A percentile compares a stretch with the other conserved stretches of the same genome.
Evolutionary conservation across 345 rosid genomes (phyloP).

Genomic region (Populus tremula): DNA sequence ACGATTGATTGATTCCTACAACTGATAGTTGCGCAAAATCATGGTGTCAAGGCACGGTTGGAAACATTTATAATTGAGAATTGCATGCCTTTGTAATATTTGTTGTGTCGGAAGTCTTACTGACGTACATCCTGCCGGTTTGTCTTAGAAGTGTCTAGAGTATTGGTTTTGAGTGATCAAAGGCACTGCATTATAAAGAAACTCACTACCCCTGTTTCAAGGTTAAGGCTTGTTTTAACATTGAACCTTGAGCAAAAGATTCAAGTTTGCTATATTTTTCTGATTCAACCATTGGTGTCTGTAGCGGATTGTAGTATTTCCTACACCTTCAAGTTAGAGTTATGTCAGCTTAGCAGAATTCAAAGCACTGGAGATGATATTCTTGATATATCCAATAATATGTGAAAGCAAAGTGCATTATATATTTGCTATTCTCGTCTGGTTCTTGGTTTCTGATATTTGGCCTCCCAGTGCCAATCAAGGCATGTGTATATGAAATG

Average conservation of each 20-base stretch:
- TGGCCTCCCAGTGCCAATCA: background rate
- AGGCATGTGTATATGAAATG: background rate
- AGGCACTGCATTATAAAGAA: background rate
- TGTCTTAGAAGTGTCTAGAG: background rate
- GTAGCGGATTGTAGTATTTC: background rate
- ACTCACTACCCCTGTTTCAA: background rate
- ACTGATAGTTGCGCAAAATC: background rate
- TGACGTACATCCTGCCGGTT: background rate
- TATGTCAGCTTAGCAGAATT: background rate
- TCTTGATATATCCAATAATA: background rate
- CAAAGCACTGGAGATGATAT: background rate
- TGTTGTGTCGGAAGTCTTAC: background rate
- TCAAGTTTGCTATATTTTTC: background rate
- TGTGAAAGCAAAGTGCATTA: background rate
- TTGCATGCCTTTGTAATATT: background rate
- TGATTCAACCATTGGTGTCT: background rate
- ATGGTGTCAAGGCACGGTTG: background rate
- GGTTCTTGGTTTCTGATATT: background rate
- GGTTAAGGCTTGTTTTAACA: background rate
- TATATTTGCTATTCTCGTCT: background rate
- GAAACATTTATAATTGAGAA: background rate
- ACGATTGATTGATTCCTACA: background rate
- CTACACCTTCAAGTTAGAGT: background rate
- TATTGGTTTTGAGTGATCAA: background rate
- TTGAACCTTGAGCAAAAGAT: background rate